phyloP scores from a whole-genome alignment of 768 basidiomycete genomes.

The Rhizopogon vulgaris region DNA sequence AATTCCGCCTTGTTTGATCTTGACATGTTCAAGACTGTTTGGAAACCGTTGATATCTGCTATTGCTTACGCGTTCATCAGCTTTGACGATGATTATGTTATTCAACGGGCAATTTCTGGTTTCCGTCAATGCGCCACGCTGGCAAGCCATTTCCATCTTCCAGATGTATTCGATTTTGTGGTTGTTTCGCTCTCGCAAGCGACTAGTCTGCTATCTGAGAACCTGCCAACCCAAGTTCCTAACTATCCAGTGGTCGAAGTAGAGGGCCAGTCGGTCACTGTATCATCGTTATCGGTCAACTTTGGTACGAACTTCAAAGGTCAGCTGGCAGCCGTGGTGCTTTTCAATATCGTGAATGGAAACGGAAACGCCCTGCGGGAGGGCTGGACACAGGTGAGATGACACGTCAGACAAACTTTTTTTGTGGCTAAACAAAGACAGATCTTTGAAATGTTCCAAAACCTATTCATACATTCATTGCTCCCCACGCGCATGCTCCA shows the following conservation, averaged over 20 bases:
- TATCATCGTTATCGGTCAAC: constrained; percentile 86
- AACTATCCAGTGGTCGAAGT: constrained; percentile 87
- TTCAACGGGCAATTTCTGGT: constrained; percentile 92
- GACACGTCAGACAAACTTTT: neutral
- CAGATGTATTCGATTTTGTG: constrained; percentile 96
- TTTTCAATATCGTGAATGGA: constrained; percentile 96
- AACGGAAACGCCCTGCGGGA: constrained; percentile 91
- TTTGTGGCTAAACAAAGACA: constrained; percentile 21
- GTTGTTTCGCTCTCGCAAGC: constrained; percentile 90
- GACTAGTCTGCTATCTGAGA: constrained; percentile 78
- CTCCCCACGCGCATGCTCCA: constrained; percentile 87
- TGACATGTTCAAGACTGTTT: constrained; percentile 90
- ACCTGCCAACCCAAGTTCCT: constrained; percentile 61
- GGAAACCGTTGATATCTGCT: constrained; percentile 91
- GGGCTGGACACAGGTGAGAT: constrained; percentile 83
- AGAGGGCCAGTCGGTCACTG: constrained; percentile 83
- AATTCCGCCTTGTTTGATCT: constrained; percentile 78
- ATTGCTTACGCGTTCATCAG: constrained; percentile 94
- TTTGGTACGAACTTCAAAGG: constrained; percentile 95
- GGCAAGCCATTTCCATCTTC: constrained; percentile 81
- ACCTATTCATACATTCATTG: constrained; percentile 89
- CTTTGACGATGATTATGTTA: constrained; percentile 95
- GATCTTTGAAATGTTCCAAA: constrained; percentile 99
- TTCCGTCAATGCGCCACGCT: constrained; percentile 95
- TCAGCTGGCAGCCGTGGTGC: constrained; percentile 91